Evolutionary conservation across 140 eudicot species (phyloP).

Genomic region (Senecio squalidus): DNA sequence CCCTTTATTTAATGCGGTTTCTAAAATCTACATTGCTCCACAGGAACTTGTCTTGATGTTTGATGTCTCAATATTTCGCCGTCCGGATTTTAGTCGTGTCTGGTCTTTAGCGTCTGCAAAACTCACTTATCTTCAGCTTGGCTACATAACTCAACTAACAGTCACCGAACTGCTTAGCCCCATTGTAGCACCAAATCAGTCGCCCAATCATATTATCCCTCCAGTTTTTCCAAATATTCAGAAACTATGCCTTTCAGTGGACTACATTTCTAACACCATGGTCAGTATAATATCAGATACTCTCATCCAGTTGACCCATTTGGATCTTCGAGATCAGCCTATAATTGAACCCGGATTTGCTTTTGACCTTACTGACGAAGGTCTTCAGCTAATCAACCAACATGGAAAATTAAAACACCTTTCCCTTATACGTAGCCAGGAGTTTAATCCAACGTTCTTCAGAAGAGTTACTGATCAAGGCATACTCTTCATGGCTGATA

Average conservation of each 20-base stretch:
- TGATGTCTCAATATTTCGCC: conserved; percentile 77
- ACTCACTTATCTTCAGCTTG: conserved; percentile 71
- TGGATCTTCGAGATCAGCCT: conserved; percentile 95
- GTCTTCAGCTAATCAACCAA: conserved; percentile 70
- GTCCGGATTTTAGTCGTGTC: conserved; percentile 74
- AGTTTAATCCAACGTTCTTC: conserved; percentile 66
- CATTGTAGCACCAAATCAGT: conserved; percentile 41
- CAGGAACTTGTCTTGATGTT: conserved; percentile 86
- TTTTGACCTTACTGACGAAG: conserved; percentile 81
- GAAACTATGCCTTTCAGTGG: conserved; percentile 80
- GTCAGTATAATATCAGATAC: conserved; percentile 53
- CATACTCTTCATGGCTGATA: conserved; percentile 87
- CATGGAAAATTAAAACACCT: conserved; percentile 80
- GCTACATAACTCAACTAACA: conserved; percentile 78
- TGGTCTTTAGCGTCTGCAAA: conserved; percentile 73
- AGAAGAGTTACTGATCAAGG: conserved; percentile 92
- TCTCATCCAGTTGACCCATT: conserved; percentile 63
- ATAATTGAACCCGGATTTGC: conserved; percentile 75
- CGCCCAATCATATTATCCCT: conserved; percentile 30
- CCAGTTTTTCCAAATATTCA: conserved; percentile 54
- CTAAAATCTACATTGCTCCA: conserved; percentile 25
- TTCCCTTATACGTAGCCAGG: conserved; percentile 83
- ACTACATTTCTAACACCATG: conserved; percentile 92
- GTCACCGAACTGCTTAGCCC: conserved; percentile 86
- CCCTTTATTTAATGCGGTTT: conserved; percentile 9